phyloP scores from a whole-genome alignment of 768 basidiomycete genomes.

The Steccherinum ochraceum region DNA sequence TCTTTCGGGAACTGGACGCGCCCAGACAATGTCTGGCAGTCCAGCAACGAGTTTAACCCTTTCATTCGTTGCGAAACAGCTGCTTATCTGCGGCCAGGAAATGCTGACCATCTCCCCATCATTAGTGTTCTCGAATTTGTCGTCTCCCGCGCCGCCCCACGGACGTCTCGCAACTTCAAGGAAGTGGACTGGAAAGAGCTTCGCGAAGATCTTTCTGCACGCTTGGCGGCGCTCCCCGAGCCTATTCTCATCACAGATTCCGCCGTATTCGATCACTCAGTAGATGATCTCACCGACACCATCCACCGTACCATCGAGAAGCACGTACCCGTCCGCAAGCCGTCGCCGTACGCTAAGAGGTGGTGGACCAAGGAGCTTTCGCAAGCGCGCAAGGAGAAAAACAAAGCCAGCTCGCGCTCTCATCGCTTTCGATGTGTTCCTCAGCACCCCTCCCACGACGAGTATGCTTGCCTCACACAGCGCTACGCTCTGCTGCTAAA shows the following conservation, averaged over 20 bases:
- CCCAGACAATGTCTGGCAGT: slow-evolving; percentile 36
- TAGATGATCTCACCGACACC: not conserved
- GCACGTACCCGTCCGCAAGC: not conserved
- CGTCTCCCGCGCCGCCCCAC: not conserved
- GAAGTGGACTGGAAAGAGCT: slow-evolving; percentile 27
- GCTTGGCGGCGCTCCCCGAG: not conserved
- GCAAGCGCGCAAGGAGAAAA: not conserved
- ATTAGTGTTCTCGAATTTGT: not conserved
- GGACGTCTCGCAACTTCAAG: slow-evolving; percentile 19
- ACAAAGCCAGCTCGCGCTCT: not conserved
- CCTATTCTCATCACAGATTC: not conserved
- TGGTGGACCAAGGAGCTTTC: not conserved
- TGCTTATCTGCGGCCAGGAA: slow-evolving; percentile 11
- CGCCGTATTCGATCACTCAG: not conserved
- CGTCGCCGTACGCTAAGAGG: not conserved
- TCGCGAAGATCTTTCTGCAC: slow-evolving; percentile 12
- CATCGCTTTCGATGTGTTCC: not conserved
- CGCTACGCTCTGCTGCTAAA: not conserved
- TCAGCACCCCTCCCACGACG: not conserved
- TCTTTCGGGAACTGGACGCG: slow-evolving; percentile 26
- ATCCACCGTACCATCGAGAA: not conserved
- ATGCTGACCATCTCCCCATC: slow-evolving; percentile 38
- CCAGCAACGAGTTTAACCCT: not conserved
- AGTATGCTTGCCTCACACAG: not conserved
- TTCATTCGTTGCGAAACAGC: slow-evolving; percentile 7